These are phyloP conservation scores for Botryococcus braunii DNA, from an alignment of 163 green algal genomes.

Conservation along the genomic window DNA sequence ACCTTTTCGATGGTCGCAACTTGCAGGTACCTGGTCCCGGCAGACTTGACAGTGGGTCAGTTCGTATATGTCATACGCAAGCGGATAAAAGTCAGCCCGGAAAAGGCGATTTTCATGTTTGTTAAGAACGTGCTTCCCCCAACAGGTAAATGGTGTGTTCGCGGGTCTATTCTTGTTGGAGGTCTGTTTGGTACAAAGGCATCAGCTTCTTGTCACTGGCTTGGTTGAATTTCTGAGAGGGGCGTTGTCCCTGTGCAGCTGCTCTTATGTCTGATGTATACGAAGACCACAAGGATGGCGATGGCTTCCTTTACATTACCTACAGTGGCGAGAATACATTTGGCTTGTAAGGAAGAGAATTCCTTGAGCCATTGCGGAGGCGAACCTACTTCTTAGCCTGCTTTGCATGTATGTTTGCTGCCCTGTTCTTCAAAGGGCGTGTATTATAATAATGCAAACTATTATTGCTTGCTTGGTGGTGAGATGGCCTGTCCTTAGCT, in stretches of 20 bases:
- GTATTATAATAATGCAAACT: no score
- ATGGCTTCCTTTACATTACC: constrained; percentile 98
- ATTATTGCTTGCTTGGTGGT: no score
- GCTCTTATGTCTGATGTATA: constrained; percentile 96
- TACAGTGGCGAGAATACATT: constrained; percentile 89
- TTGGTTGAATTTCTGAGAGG: not conserved
- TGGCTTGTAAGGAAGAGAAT: constrained; percentile 33
- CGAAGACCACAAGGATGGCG: constrained; percentile 96
- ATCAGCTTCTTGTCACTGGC: no score
- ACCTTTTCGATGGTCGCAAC: not conserved
- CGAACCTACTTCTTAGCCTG: no score
- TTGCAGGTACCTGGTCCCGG: constrained; percentile 92
- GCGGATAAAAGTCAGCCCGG: constrained; percentile 89
- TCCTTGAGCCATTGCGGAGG: no score
- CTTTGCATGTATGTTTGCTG: no score
- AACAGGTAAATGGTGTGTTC: no score
- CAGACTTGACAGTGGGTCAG: constrained; percentile 95
- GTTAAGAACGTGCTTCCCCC: constrained; percentile 93
- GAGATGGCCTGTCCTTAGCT: no score
- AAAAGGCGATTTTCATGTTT: constrained; percentile 99
- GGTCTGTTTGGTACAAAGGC: no score
- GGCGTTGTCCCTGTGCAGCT: constrained; percentile 41
- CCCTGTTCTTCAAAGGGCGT: no score
- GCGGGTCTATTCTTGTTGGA: no score
- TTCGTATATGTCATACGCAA: constrained; percentile 99